These are phyloP conservation scores for Globisporangium cylindrosporum DNA, from an alignment of 352 stramenopile species.

Conservation along the genomic window DNA sequence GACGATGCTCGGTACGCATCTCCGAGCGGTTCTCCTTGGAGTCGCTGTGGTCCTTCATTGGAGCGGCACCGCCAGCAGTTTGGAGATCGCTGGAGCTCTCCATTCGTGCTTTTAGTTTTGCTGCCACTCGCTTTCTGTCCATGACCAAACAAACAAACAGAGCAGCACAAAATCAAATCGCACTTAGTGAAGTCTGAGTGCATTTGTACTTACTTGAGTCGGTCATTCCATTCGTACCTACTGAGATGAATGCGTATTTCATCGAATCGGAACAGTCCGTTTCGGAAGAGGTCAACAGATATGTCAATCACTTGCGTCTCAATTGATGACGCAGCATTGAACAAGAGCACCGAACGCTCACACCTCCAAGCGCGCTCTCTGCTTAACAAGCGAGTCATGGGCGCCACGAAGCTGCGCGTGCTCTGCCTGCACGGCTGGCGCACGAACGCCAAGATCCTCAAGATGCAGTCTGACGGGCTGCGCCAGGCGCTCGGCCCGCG, in stretches of 20 bases:
- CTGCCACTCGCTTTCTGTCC: conserved; percentile 5
- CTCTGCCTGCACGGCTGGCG: conserved; percentile 80
- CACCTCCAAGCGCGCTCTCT: neutral
- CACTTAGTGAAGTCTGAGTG: neutral
- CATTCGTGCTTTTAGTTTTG: conserved; percentile 3
- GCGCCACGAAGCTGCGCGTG: conserved; percentile 47
- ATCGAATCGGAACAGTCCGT: neutral
- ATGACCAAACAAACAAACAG: neutral
- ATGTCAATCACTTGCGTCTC: neutral
- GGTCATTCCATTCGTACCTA: neutral
- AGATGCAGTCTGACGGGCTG: conserved; percentile 55
- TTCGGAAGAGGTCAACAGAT: neutral
- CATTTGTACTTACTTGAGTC: neutral
- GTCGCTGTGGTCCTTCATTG: neutral
- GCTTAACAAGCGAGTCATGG: neutral
- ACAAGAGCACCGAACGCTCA: neutral
- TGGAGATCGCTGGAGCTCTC: conserved; percentile 3
- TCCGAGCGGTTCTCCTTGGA: neutral
- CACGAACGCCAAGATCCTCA: conserved; percentile 64
- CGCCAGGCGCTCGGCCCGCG: conserved; percentile 34
- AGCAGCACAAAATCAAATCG: neutral
- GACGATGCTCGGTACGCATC: neutral
- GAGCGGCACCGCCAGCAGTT: neutral
- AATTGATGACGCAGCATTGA: conserved; percentile 10
- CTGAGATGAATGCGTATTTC: neutral